A percentile compares a stretch with the other conserved stretches of the same genome.
These are phyloP conservation scores for Straminergon stramineum DNA, from an alignment of 225 moss, liverwort and hornwort genomes.

Conservation along the genomic window DNA sequence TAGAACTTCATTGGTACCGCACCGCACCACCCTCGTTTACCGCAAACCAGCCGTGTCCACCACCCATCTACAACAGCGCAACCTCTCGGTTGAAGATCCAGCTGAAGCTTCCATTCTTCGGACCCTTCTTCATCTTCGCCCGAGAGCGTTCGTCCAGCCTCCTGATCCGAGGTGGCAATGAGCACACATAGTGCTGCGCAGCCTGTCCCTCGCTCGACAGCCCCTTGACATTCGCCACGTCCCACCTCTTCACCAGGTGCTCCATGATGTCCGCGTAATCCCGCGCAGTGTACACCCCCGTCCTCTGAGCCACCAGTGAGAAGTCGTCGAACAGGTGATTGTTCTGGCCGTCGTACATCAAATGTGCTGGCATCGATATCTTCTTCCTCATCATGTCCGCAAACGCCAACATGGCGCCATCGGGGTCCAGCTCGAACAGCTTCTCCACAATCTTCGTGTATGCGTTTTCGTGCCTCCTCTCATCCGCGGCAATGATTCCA, in stretches of 20 bases:
- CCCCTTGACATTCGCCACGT: slow-evolving; percentile 50
- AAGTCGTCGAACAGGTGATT: slow-evolving; percentile 55
- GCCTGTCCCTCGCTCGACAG: slow-evolving; percentile 53
- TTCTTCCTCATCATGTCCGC: slow-evolving; percentile 80
- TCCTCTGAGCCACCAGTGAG: slow-evolving; percentile 75
- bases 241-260: slow-evolving; percentile 74
- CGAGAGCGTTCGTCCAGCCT: slow-evolving; percentile 65
- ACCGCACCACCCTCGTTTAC: not conserved
- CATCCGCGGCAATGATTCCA: slow-evolving; percentile 59
- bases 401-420: slow-evolving; percentile 66
- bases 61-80: slow-evolving; percentile 27
- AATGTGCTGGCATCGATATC: slow-evolving; percentile 82
- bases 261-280: slow-evolving; percentile 86
- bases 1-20: not conserved
- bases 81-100: slow-evolving; percentile 88
- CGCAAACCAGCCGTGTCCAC: not conserved
- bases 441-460: slow-evolving; percentile 75
- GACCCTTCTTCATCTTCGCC: slow-evolving; percentile 59
- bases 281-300: slow-evolving; percentile 67
- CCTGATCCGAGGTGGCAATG: slow-evolving; percentile 62
- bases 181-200: slow-evolving; percentile 74
- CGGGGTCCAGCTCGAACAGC: slow-evolving; percentile 63
- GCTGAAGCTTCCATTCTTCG: slow-evolving; percentile 52
- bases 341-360: slow-evolving; percentile 75
- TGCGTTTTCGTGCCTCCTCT: slow-evolving; percentile 64